Evolutionary conservation across 352 stramenopile genomes (phyloP), one percentile per base, ranked within the genome.

Genomic region (Elongisporangium anandrum): DNA sequence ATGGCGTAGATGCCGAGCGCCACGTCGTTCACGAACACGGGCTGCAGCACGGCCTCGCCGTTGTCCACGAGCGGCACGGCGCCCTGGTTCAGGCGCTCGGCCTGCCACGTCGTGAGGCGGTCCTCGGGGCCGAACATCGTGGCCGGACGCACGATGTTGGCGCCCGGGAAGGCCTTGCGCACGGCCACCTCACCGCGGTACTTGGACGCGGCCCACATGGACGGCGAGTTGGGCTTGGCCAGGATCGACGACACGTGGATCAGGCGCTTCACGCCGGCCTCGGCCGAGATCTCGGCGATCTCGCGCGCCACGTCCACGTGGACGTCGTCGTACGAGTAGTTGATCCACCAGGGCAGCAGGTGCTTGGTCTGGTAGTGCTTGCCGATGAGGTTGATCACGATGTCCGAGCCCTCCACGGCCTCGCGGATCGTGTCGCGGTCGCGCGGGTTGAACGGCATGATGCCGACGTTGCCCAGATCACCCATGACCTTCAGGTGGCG

Each of bases 351-450:
- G 21, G 90, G 88, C 45, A 97, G 71, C 3, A 97, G 72, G 70
- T 97, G 87, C 77, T 97, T 97, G 34, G 96, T 98, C 75, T 99
- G 94, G 73, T 99, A 99, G 75, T 98, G 83, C 69, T 99, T 99
- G 52, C 96, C 97, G 54, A 99, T 88, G 12, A 99, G 63, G 75
- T 99, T 99, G 68, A 99, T 94, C 38, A 99, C 97, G 61, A 98
- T 79, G 64, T 99, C 95, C 34, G 88, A 92, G 73, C 95, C 90
- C 24, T 87, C 69, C 45, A 99, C 92, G 1, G 94, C 84, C 41
- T 97, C 76, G 45, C 81, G 75, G 54, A 99, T 98, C 52, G 88
- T 96, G 55, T 98, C 91, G 50, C 86, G 77, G 79, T 99, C 96
- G 20, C 92, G 88, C 21, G 88, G 81, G 64, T 86, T 75, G 69